Base-by-base conservation (phyloP, 2,329 filamentous ascomycete genomes). In the Ceratocystis alfenasii region DNA sequence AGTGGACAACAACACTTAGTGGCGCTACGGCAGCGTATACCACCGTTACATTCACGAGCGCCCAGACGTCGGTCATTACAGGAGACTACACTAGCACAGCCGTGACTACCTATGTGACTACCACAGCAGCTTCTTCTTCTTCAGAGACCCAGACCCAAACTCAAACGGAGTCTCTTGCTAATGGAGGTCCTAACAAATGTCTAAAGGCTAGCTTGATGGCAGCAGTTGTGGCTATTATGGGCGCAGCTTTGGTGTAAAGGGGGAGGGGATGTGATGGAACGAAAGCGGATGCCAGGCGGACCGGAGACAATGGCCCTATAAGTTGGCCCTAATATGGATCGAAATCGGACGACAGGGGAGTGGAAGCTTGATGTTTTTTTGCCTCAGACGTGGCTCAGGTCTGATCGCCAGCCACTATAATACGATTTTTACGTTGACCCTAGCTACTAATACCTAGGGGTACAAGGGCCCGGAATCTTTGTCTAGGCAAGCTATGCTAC, bases 1-100 rank as follows among this genome's bases (percentile, higher is more conserved):
- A 46, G 6, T 66, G 50, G 67, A 68, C 66, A 7, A 68, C 66
- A 22, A 68, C 66, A 20, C 60, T 68, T 20, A 65, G 60, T n/a
- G 62, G 64, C 20, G 62, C 53, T 17, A 63, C 50, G 30, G 67
- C 57, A 20, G 60, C 67, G n/a, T 66, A 66, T 17, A 68, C 65
- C 1, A 66, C 67, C 2, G 53, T 66, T n/a, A 68, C 64, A 2
- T 68, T 62, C 33, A 68, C 67, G 5, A 64, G 64, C 55, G 50
- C 62, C 22, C 41, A 59, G 7, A 55, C 44, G 6, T 63, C 62
- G 33, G 55, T 66, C 5, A 48, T 68, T 22, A 46, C 62, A 2
- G 55, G 66, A 25, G 61, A 36, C 28, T 68, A 63, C 17, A 68
- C 66, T 5, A 68, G 64, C 44, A 68, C 63, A 2, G 60, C 64